phyloP scores from a whole-genome alignment of 176 grass and related monocot genomes.

The Zizania latifolia region DNA sequence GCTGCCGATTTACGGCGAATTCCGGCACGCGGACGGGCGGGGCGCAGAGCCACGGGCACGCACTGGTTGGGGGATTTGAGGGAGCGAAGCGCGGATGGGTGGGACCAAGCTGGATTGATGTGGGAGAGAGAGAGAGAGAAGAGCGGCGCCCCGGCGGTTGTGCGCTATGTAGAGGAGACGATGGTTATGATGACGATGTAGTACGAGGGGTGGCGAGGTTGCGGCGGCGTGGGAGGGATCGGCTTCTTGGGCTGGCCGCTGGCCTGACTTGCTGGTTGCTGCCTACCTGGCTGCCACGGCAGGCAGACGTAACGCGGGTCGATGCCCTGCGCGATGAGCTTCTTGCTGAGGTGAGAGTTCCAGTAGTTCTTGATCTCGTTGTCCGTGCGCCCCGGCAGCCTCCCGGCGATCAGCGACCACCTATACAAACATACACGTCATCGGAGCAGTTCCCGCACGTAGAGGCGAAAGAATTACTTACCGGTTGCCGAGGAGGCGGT shows the following conservation, averaged over 20 bases:
- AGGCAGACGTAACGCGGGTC: no score
- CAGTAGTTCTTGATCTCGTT: slow-evolving; percentile 94
- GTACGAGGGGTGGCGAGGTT: no score
- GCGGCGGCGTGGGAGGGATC: no score
- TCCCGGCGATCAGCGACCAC: slow-evolving; percentile 76
- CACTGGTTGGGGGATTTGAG: slow-evolving; percentile 38
- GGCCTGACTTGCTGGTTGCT: no score
- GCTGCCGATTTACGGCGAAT: slow-evolving; percentile 27
- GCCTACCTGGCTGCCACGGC: no score
- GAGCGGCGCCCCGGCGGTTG: slow-evolving; percentile 9
- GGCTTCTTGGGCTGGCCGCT: no score
- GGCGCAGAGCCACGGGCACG: not conserved
- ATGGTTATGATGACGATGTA: no score
- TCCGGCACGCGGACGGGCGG: slow-evolving; percentile 25
- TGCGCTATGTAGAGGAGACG: no score
- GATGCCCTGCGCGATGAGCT: slow-evolving; percentile 59
- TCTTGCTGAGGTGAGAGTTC: slow-evolving; percentile 83
- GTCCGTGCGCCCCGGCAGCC: slow-evolving; percentile 74
- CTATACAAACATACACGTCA: slow-evolving; percentile 29
- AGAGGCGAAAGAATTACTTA: no score
- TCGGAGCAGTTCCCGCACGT: not conserved
- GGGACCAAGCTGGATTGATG: slow-evolving; percentile 17
- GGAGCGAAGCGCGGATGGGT: not conserved
- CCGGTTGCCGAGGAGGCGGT: slow-evolving; percentile 91
- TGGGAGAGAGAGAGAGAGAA: no score